Conservation (phyloP, 345 rosid genomes). For the Hypericum perforatum region DNA sequence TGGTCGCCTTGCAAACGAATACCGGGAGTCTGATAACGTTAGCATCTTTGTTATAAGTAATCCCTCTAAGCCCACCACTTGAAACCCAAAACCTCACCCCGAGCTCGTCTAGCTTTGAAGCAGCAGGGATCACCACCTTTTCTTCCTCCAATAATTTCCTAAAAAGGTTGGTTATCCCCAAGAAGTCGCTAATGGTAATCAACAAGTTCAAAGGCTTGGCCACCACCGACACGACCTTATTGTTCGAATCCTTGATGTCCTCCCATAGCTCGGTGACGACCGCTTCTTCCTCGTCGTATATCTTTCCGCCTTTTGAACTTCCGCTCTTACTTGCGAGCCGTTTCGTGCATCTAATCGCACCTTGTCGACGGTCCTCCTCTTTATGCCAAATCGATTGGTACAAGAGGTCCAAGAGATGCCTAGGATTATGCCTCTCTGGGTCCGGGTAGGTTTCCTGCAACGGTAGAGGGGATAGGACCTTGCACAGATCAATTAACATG, state of each 20-base stretch:
- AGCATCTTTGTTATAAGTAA: background rate
- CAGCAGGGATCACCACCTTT: background rate
- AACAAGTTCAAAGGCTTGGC: background rate
- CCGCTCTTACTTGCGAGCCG: too few species aligned
- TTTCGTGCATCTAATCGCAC: too few species aligned
- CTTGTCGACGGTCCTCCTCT: background rate
- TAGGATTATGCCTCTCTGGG: background rate
- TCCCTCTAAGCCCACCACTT: background rate
- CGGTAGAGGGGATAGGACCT: background rate
- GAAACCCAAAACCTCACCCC: background rate
- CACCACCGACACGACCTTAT: background rate
- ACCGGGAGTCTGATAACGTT: background rate
- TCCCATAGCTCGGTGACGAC: constrained; percentile 1
- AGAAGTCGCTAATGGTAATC: background rate
- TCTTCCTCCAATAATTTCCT: background rate
- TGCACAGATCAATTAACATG: background rate
- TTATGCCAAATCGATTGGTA: background rate
- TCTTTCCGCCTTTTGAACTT: too few species aligned
- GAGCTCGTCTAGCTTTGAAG: background rate
- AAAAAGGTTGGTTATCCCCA: background rate
- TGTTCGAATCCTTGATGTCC: background rate
- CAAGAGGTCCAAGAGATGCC: background rate
- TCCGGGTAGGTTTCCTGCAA: background rate
- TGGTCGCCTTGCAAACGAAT: background rate
- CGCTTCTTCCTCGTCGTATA: background rate